Evolutionary conservation across 2,329 filamentous ascomycete genomes (phyloP), one percentile per base, ranked within the genome.

Genomic region (Cryphonectria carpinicola): DNA sequence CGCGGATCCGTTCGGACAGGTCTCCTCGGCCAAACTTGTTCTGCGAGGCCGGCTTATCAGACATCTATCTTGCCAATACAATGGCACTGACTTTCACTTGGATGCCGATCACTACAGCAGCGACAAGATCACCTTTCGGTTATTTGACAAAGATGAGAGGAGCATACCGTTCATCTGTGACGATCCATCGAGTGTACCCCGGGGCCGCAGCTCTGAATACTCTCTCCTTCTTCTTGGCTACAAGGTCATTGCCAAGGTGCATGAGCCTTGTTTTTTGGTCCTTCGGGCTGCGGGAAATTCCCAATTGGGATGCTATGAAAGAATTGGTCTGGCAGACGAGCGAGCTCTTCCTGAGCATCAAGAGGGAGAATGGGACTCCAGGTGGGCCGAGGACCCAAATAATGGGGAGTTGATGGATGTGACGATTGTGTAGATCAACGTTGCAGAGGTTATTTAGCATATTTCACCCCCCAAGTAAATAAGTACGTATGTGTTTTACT

Each of bases 251-350:
- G 66, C 58, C n/a, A 35, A 11, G 5, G 17, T 49, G 39, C 49
- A 43, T 4, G 66, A 68, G 43, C 66, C 66, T 63, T 68, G 66
- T 58, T 63, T 68, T 37, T 19, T 68, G n/a, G 58, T 68, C 4
- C 66, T 68, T 25, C 41, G 58, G n/a, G 58, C 35, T 11, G 43
- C 58, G 35, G 39, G 3, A 3, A 32, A 46, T 0, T 28, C 61
- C 10, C 39, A 25, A 2, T 13, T 7, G 4, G 43, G 61, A 25
- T 62, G 41, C n/a, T 63, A 63, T 54, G 66, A 68, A 11, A 46
- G 66, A 39, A 32, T 68, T 19, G 66, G 66, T 1, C 49, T 63
- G 28, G 66, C 66, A 39, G 58, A 68, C 19, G 28, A 37, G 6
- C 56, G 58, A 17, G 66, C 56, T 32, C 41, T 63, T 22, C 66